Percentiles rank a stretch among this genome's conserved stretches.
phyloP scores from a whole-genome alignment of 305 asterid species.

The Fraxinus sp. region DNA sequence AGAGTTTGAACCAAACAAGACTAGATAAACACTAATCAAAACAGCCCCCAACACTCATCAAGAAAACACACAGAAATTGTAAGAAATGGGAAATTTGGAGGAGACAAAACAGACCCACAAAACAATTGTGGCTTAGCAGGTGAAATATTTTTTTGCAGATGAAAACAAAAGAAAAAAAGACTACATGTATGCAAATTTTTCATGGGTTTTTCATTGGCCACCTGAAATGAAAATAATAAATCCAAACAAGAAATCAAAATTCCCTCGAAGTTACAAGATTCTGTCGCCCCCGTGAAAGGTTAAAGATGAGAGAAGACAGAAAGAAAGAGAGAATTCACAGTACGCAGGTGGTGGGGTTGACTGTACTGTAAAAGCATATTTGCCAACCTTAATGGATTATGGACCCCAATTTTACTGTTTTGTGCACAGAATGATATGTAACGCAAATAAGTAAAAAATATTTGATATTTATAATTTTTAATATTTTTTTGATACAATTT shows the following conservation, averaged over 20 bases:
- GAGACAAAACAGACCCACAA: conserved; percentile 4
- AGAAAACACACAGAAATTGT: not conserved
- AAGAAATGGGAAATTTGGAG: conserved; percentile 15
- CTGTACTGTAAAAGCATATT: not conserved
- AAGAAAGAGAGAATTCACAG: conserved; percentile 1
- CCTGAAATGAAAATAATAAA: conserved; percentile 10
- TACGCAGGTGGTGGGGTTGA: conserved; percentile 25
- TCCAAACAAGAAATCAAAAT: conserved; percentile 10
- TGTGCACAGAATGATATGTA: not conserved
- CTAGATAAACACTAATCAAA: not conserved
- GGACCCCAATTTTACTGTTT: not conserved
- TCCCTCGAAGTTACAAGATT: conserved; percentile 26
- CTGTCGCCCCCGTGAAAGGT: conserved; percentile 29
- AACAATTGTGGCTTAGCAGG: conserved; percentile 25
- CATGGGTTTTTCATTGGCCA: conserved; percentile 29
- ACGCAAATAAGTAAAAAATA: not conserved
- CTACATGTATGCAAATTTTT: conserved; percentile 40
- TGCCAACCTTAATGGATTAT: not conserved
- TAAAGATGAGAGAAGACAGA: not conserved
- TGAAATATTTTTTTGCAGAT: conserved; percentile 19
- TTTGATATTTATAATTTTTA: not conserved
- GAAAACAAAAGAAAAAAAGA: conserved; percentile 25
- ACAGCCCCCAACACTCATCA: not conserved
- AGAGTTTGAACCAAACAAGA: conserved; percentile 8
- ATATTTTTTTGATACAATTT: not conserved